phyloP scores from a whole-genome alignment of 768 basidiomycete genomes.

The Collybia sp. region DNA sequence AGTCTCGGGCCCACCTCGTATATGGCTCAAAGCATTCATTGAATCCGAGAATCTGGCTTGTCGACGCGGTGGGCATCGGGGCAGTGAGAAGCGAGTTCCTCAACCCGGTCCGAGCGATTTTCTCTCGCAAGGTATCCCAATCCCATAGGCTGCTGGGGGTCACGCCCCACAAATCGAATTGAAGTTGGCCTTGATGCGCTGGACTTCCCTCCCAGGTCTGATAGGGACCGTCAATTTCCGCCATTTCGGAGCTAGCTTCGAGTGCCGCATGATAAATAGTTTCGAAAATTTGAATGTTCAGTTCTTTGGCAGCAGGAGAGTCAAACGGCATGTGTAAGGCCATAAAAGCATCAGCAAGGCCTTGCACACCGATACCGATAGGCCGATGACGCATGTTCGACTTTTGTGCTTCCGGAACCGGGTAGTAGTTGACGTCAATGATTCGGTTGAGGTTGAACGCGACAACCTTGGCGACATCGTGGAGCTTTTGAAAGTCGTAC shows the following conservation, averaged over 20 bases:
- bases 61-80: slow-evolving; percentile 99
- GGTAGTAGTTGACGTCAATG: slow-evolving; percentile 96
- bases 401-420: slow-evolving; percentile 82
- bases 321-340: slow-evolving; percentile 95
- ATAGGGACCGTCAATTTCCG: slow-evolving; percentile 75
- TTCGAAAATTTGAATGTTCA: slow-evolving; percentile 97
- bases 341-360: slow-evolving; percentile 98
- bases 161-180: slow-evolving; percentile 94
- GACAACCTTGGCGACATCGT: slow-evolving; percentile 91
- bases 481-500: slow-evolving; percentile 94
- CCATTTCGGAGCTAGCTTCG: slow-evolving; percentile 88
- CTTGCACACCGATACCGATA: slow-evolving; percentile 96
- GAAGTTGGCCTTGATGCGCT: slow-evolving; percentile 81
- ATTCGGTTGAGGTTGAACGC: slow-evolving; percentile 90
- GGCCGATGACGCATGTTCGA: slow-evolving; percentile 98
- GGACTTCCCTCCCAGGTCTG: slow-evolving; percentile 90
- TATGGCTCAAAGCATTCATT: slow-evolving; percentile 99
- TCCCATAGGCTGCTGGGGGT: slow-evolving; percentile 92
- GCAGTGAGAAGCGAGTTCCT: slow-evolving; percentile 88
- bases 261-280: slow-evolving; percentile 96
- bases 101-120: slow-evolving; percentile 76
- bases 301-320: slow-evolving; percentile 74
- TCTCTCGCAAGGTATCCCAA: slow-evolving; percentile 83
- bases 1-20: slow-evolving; percentile 58
- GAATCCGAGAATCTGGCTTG: slow-evolving; percentile 95